These are phyloP conservation scores for Fusarium algeriense DNA, from an alignment of 2,329 filamentous ascomycete genomes.

Conservation along the genomic window DNA sequence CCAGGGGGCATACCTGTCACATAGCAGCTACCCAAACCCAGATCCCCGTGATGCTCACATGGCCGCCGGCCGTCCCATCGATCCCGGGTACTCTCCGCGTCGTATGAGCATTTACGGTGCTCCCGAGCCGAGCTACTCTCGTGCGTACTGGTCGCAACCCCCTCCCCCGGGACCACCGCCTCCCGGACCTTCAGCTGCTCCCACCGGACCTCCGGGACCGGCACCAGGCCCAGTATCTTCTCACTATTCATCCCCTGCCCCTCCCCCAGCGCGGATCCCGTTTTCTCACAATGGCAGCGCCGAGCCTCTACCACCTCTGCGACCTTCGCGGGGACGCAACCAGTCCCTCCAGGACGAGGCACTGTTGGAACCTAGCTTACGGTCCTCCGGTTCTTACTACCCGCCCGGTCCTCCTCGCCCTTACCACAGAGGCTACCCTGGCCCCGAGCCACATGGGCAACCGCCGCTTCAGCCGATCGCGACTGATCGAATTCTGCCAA, in stretches of 20 bases:
- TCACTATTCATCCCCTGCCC: constrained; percentile 47
- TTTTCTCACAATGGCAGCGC: constrained; percentile 53
- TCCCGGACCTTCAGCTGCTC: constrained; percentile 37
- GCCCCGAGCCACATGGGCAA: constrained; percentile 46
- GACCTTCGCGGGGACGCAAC: constrained; percentile 53
- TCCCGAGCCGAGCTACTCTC: constrained; percentile 49
- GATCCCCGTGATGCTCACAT: constrained; percentile 50
- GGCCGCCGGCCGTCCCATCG: constrained; percentile 48
- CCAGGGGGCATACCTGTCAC: constrained; percentile 48
- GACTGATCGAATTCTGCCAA: constrained; percentile 53
- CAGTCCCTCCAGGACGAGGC: constrained; percentile 52
- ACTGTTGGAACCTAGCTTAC: constrained; percentile 50
- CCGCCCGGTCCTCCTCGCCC: constrained; percentile 47
- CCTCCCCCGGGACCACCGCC: constrained; percentile 48
- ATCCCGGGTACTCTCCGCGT: constrained; percentile 49
- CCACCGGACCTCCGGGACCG: constrained; percentile 30
- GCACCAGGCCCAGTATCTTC: constrained; percentile 40
- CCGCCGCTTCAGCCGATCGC: constrained; percentile 49
- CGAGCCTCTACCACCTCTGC: constrained; percentile 55
- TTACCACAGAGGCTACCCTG: constrained; percentile 51
- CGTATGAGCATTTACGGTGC: constrained; percentile 50
- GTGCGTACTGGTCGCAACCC: constrained; percentile 53
- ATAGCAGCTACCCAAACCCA: constrained; percentile 46
- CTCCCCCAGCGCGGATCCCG: constrained; percentile 49
- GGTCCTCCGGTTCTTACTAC: constrained; percentile 52